phyloP scores from a whole-genome alignment of 805 yeast species.

The Yarrowia sp. region DNA sequence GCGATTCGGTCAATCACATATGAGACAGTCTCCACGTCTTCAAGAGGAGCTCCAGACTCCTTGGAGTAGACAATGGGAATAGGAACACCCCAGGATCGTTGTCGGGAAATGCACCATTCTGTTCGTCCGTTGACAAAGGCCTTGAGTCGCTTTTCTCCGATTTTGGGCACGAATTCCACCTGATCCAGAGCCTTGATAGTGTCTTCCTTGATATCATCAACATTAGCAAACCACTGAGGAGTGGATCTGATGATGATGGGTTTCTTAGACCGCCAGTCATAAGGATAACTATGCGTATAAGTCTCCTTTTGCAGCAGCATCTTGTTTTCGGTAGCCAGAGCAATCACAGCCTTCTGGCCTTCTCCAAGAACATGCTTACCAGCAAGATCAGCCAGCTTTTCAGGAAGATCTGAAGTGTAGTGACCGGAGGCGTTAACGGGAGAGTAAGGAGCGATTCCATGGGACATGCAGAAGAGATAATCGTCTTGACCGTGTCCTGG shows the following conservation, averaged over 20 bases:
- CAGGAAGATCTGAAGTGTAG: conserved; percentile 53
- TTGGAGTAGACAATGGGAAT: conserved; percentile 76
- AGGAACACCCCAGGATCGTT: conserved; percentile 97
- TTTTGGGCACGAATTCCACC: conserved; percentile 70
- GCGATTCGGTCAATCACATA: conserved; percentile 56
- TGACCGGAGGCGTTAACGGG: conserved; percentile 77
- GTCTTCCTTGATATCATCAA: conserved; percentile 61
- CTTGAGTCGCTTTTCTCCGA: conserved; percentile 65
- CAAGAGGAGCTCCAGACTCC: conserved; percentile 59
- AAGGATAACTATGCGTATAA: conserved; percentile 83
- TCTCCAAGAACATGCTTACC: conserved; percentile 61
- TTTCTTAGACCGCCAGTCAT: conserved; percentile 94
- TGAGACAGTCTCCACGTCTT: conserved; percentile 53
- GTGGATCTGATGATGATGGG: conserved; percentile 95
- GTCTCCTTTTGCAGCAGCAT: conserved; percentile 38
- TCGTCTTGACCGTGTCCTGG: conserved; percentile 98
- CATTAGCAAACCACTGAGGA: conserved; percentile 94
- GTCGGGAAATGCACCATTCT: conserved; percentile 98
- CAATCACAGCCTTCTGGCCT: conserved; percentile 52
- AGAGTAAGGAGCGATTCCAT: conserved; percentile 60
- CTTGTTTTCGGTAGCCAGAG: conserved; percentile 44
- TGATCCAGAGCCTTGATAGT: conserved; percentile 58
- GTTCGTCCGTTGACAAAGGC: conserved; percentile 73
- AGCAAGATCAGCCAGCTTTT: conserved; percentile 39
- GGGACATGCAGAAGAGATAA: conserved; percentile 61